Conservation (phyloP, 257 asterid species). For the Primulina huaijiensis region DNA sequence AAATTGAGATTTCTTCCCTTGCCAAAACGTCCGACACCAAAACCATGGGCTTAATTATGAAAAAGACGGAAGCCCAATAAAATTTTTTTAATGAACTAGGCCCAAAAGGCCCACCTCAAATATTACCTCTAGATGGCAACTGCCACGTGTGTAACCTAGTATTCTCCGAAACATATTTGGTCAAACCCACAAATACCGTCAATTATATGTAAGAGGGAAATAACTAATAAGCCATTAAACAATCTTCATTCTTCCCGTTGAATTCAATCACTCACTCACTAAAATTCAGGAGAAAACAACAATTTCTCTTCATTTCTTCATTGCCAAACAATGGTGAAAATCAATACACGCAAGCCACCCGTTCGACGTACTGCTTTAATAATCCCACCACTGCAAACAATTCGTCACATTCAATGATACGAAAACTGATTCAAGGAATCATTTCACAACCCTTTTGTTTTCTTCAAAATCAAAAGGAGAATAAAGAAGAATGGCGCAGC, state of each 20-base stretch:
- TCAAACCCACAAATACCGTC: slow-evolving; percentile 23
- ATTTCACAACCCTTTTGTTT: not conserved
- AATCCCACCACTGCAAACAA: slow-evolving; percentile 45
- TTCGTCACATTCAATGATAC: not conserved
- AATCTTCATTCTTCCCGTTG: slow-evolving; percentile 14
- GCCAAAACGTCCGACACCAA: too few species aligned
- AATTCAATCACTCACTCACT: slow-evolving; percentile 26
- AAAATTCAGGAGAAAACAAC: slow-evolving; percentile 49
- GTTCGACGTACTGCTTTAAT: not conserved
- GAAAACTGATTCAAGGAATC: not conserved
- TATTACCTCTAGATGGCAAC: not conserved
- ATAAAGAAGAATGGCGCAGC: slow-evolving; percentile 14
- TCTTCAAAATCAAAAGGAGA: not conserved
- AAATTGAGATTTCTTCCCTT: too few species aligned
- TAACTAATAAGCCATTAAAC: not conserved
- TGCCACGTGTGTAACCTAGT: slow-evolving; percentile 2
- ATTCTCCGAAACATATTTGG: slow-evolving; percentile 24
- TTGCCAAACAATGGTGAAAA: slow-evolving; percentile 10
- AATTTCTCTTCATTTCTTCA: slow-evolving; percentile 17
- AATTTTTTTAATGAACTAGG: not conserved
- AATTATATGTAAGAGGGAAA: slow-evolving; percentile 2
- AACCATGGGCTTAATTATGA: not conserved
- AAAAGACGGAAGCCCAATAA: not conserved
- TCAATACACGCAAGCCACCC: slow-evolving; percentile 1
- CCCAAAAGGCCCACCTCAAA: not conserved